Conservation (phyloP, 306 rosid genomes). For the Astragalus glycyphyllos region DNA sequence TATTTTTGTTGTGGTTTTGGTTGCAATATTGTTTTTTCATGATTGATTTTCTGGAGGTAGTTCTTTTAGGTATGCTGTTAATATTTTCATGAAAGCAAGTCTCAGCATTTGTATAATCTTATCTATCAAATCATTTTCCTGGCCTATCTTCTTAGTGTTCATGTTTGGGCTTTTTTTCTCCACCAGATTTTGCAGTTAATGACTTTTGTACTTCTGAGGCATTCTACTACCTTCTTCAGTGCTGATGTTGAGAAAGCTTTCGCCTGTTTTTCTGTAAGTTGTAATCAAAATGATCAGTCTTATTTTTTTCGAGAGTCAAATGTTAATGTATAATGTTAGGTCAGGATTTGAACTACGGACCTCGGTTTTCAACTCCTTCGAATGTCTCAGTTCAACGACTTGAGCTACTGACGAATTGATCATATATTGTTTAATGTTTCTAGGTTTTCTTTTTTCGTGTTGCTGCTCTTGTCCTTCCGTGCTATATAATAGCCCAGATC, state of each 20-base stretch:
- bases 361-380: too few species aligned
- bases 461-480: conserved; percentile 68
- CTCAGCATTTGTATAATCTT: too few species aligned
- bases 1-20: too few species aligned
- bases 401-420: conserved; percentile 1
- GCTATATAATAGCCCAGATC: conserved; percentile 68
- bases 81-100: too few species aligned
- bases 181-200: conserved; percentile 52
- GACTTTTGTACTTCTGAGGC: conserved; percentile 65
- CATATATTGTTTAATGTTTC: conserved; percentile 9
- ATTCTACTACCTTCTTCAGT: conserved; percentile 55
- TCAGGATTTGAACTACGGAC: too few species aligned
- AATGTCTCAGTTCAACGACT: too few species aligned
- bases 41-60: too few species aligned
- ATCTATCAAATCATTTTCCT: background rate
- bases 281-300: background rate
- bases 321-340: too few species aligned
- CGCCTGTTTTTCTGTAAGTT: conserved; percentile 63
- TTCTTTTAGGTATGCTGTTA: too few species aligned
- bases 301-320: too few species aligned
- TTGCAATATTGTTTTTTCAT: too few species aligned
- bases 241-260: conserved; percentile 49
- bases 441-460: conserved; percentile 70
- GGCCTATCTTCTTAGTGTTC: background rate
- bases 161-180: conserved; percentile 9